Conservation (phyloP, 768 basidiomycete genomes). For the Mycena vitilis region DNA sequence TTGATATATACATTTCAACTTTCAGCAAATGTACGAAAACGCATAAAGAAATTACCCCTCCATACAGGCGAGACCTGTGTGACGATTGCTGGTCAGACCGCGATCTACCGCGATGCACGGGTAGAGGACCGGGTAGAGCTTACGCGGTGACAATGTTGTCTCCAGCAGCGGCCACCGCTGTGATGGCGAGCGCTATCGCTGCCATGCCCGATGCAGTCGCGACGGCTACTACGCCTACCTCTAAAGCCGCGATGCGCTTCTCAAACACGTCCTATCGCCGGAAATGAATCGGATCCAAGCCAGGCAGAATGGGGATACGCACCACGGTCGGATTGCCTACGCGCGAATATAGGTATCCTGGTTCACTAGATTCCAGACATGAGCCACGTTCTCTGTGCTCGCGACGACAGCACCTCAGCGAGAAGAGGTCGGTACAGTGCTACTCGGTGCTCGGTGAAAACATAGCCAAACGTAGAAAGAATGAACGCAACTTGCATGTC, state of each 20-base stretch:
- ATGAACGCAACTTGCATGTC: slow-evolving; percentile 56
- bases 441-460: not conserved
- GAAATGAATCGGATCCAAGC: not conserved
- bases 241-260: slow-evolving; percentile 79
- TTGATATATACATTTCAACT: slow-evolving; percentile 29
- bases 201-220: slow-evolving; percentile 79
- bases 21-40: not conserved
- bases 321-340: slow-evolving; percentile 24
- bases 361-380: not conserved
- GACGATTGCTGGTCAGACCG: not conserved
- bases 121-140: slow-evolving; percentile 38
- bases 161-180: slow-evolving; percentile 67
- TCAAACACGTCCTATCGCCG: slow-evolving; percentile 79
- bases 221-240: slow-evolving; percentile 81
- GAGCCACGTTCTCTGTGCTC: not conserved
- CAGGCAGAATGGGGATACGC: not conserved
- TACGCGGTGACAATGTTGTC: slow-evolving; percentile 84
- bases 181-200: slow-evolving; percentile 78
- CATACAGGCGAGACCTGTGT: slow-evolving; percentile 69
- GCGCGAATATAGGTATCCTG: slow-evolving; percentile 23
- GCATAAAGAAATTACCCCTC: slow-evolving; percentile 61
- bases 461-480: not conserved
- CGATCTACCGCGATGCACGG: too few relatives aligned
- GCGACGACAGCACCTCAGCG: not conserved
- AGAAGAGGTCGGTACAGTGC: not conserved